phyloP scores from a whole-genome alignment of 2,329 filamentous ascomycete genomes.

The Daldinia sp. region DNA sequence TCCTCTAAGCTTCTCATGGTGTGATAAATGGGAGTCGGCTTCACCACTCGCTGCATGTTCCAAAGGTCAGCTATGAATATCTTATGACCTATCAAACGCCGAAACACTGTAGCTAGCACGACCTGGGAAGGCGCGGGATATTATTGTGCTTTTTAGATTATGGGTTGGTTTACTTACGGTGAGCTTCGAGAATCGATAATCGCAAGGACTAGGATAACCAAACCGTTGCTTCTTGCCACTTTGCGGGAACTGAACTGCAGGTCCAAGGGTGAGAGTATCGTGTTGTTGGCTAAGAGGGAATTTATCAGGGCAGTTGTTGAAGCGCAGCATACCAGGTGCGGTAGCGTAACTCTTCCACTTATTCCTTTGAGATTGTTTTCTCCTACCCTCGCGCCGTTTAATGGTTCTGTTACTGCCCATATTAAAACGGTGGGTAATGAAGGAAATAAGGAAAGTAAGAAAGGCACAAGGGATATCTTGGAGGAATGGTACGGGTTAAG shows the following conservation, averaged over 20 bases:
- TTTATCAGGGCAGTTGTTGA: not conserved
- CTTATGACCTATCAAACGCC: not conserved
- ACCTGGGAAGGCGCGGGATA: not conserved
- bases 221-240: constrained; percentile 8
- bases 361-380: not conserved
- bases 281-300: not conserved
- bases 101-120: not conserved
- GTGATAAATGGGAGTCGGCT: not conserved
- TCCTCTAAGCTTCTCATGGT: constrained; percentile 37
- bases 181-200: constrained; percentile 18
- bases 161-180: constrained; percentile 22
- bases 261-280: too few species aligned
- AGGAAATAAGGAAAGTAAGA: not conserved
- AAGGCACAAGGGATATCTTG: not conserved
- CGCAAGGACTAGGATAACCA: constrained; percentile 16
- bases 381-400: not conserved
- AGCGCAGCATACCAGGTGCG: not conserved
- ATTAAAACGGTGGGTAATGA: too few species aligned
- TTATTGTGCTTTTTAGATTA: not conserved
- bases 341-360: not conserved
- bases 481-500: not conserved
- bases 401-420: not conserved
- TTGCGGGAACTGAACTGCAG: not conserved
- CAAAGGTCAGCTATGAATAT: constrained; percentile 7
- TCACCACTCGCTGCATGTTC: not conserved